A percentile compares a stretch with the other conserved stretches of the same genome.
These are phyloP conservation scores for Myxozyma neglecta DNA, from an alignment of 805 yeast genomes.

Conservation along the genomic window DNA sequence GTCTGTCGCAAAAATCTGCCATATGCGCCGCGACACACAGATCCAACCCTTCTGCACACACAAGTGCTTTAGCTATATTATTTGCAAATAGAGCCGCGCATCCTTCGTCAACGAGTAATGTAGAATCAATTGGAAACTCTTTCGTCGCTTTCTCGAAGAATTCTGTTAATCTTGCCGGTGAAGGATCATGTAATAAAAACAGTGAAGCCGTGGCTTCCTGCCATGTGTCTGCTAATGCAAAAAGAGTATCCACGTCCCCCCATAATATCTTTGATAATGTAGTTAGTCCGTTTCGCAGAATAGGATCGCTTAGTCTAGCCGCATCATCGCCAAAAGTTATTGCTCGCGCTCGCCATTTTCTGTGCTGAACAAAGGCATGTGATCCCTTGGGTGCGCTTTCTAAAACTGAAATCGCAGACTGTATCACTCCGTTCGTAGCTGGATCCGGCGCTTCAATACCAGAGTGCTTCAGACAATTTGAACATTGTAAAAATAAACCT, in stretches of 20 bases:
- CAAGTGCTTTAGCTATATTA: constrained; percentile 30
- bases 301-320: constrained; percentile 25
- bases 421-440: constrained; percentile 19
- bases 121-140: constrained; percentile 34
- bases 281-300: constrained; percentile 29
- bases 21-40: constrained; percentile 37
- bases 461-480: constrained; percentile 20
- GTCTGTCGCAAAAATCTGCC: constrained; percentile 37
- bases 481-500: constrained; percentile 31
- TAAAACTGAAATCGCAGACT: constrained; percentile 29
- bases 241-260: constrained; percentile 37
- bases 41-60: constrained; percentile 35
- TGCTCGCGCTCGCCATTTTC: constrained; percentile 37
- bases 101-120: constrained; percentile 37
- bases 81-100: constrained; percentile 37
- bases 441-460: constrained; percentile 32
- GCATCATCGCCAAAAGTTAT: constrained; percentile 30
- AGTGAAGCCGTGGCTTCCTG: constrained; percentile 38
- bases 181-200: constrained; percentile 38
- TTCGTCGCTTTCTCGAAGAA: constrained; percentile 34
- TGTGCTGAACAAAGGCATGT: constrained; percentile 23
- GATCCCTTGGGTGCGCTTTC: constrained; percentile 35
- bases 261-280: constrained; percentile 35
- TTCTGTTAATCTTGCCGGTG: constrained; percentile 35
- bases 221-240: constrained; percentile 37